These are phyloP conservation scores for Thalassiosira livingstoniorum DNA, from an alignment of 352 stramenopile species.

Conservation along the genomic window DNA sequence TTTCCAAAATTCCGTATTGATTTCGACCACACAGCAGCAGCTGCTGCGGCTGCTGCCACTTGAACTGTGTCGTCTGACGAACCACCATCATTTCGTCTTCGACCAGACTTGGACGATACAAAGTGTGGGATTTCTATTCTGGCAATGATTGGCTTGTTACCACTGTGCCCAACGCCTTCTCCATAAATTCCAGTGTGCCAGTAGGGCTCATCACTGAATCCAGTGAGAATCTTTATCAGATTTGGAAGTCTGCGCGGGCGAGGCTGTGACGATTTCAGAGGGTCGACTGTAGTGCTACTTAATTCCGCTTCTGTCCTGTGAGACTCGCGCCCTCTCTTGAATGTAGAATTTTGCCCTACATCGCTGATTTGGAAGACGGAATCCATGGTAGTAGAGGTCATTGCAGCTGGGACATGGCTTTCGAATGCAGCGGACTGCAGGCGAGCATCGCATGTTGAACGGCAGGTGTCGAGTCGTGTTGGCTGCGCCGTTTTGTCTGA, in stretches of 20 bases:
- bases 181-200: constrained; percentile 1
- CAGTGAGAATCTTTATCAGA: constrained; percentile 65
- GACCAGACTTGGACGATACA: constrained; percentile 1
- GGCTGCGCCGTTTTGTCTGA: neutral
- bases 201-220: constrained; percentile 46
- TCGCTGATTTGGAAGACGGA: constrained; percentile 13
- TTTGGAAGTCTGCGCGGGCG: constrained; percentile 52
- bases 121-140: constrained; percentile 40
- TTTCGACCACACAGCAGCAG: constrained; percentile 47
- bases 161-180: neutral
- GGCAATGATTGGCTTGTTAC: constrained; percentile 24
- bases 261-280: neutral
- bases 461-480: constrained; percentile 25
- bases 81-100: constrained; percentile 4
- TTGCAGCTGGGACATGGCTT: constrained; percentile 23
- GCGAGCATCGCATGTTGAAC: constrained; percentile 40
- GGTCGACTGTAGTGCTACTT: neutral
- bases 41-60: constrained; percentile 42
- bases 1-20: constrained; percentile 38
- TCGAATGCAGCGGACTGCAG: constrained; percentile 49
- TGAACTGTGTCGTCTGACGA: constrained; percentile 41
- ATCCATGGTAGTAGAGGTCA: constrained; percentile 19
- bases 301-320: neutral
- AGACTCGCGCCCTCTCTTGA: neutral
- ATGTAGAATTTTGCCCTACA: neutral